Percentiles rank a stretch among this genome's conserved stretches.
phyloP scores from a whole-genome alignment of 495 filamentous ascomycete genomes.

The Cetradonia linearis region DNA sequence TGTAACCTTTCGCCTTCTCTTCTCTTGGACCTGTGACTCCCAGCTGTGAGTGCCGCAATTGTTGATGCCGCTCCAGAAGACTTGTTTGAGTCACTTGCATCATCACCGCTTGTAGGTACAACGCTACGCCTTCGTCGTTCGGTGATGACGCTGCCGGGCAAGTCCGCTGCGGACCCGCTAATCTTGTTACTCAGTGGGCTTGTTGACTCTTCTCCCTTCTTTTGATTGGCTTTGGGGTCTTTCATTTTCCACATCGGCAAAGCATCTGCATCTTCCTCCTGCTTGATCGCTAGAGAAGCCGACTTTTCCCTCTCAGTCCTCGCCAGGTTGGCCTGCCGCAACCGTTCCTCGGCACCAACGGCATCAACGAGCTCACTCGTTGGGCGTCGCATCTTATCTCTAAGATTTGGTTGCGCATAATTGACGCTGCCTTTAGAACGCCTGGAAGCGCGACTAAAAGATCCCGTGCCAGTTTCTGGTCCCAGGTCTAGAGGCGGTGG shows the following conservation, averaged over 20 bases:
- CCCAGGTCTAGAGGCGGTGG: slow-evolving; percentile 48
- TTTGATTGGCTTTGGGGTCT: slow-evolving; percentile 11
- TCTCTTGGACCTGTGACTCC: slow-evolving; percentile 6
- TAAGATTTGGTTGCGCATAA: slow-evolving; percentile 77
- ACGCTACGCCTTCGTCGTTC: slow-evolving; percentile 22
- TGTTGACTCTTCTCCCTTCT: slow-evolving; percentile 17
- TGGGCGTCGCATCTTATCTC: slow-evolving; percentile 79
- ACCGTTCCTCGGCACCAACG: slow-evolving; percentile 43
- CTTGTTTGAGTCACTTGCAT: neutral
- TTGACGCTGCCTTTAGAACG: slow-evolving; percentile 59
- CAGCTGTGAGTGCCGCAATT: slow-evolving; percentile 21
- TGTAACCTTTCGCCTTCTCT: neutral
- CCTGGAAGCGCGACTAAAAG: slow-evolving; percentile 48
- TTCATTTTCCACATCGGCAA: slow-evolving; percentile 20
- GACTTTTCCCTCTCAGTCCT: slow-evolving; percentile 11
- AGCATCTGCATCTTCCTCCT: slow-evolving; percentile 20
- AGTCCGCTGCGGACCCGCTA: slow-evolving; percentile 1
- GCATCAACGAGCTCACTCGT: slow-evolving; percentile 65
- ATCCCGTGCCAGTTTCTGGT: slow-evolving; percentile 31
- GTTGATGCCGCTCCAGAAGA: slow-evolving; percentile 14
- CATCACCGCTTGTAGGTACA: slow-evolving; percentile 12
- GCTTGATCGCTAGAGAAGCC: slow-evolving; percentile 4
- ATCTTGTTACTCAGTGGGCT: slow-evolving; percentile 24
- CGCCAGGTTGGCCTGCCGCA: slow-evolving; percentile 10
- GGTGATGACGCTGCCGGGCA: slow-evolving; percentile 23